Base-by-base conservation (phyloP, 148 eudicot species). In the Heliamphora exappendiculata region DNA sequence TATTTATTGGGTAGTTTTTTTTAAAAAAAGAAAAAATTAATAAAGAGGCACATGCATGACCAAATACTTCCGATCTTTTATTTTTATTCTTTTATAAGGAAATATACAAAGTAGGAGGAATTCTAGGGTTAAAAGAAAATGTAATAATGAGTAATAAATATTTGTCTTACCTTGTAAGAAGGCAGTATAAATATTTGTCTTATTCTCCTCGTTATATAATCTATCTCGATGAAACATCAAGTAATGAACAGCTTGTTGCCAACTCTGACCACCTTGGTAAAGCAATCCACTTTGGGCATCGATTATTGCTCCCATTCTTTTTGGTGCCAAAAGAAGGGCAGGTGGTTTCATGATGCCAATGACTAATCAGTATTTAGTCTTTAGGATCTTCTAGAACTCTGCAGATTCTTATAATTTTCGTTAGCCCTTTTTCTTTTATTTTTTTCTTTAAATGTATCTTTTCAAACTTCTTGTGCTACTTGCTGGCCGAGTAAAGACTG, bases 381-480 rank as follows among this genome's bases (percentile, higher is more conserved):
- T 33, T n/a, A 73, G 65, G 13, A 54, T 73, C 58, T 57, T 73
- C 60, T 34, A 49, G 29, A 34, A 22, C 58, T 53, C 60, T 44
- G 12, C 33, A 2, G 29, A 26, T 45, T 45, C 54, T 12, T 41
- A 7, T 64, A 17, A 64, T 67, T 13, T 41, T 12, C 4, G 71
- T 67, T 3, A 39, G 22, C 33, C 12, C 12, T 49, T 49, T 41
- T 29, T 41, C 22, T 39, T 4, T 17, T 31, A 24, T 4, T 22
- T 13, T 39, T 66, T 39, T 1, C n/a, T 11, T 67, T n/a, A 41
- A n/a, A 39, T n/a, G 11, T n/a, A 11, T 3, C 29, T 7, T 67
- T 66, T 36, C 13, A 9, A 16, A n/a, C 28, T n/a, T n/a, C 26
- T 39, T 66, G 29, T 16, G 3, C 34, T 42, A 22, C 14, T 28